These are phyloP conservation scores for Boletus rubescentipes DNA, from an alignment of 768 basidiomycete species.

Conservation along the genomic window DNA sequence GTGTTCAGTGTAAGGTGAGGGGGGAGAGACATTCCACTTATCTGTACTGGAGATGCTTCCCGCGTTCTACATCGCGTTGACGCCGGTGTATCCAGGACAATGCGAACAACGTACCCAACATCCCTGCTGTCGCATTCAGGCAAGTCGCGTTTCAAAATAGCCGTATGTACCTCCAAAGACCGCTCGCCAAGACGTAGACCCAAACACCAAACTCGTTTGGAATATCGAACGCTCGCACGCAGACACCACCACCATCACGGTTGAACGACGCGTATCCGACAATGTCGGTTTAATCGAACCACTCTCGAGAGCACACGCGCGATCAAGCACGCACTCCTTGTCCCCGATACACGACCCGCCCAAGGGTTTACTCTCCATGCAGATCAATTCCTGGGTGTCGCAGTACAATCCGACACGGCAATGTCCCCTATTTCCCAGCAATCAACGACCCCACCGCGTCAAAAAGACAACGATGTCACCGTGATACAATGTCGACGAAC, in stretches of 20 bases:
- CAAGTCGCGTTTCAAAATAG: background rate
- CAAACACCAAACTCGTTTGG: constrained; percentile 63
- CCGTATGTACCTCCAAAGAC: constrained; percentile 64
- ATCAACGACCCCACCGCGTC: background rate
- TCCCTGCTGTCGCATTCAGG: constrained; percentile 39
- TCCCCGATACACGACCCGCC: no score
- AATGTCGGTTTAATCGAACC: constrained; percentile 15
- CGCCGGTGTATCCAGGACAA: constrained; percentile 72
- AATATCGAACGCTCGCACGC: constrained; percentile 57
- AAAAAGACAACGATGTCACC: constrained; percentile 41
- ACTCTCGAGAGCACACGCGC: constrained; percentile 2
- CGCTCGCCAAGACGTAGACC: constrained; percentile 70
- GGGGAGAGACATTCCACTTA: constrained; percentile 19
- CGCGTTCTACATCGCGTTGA: constrained; percentile 69
- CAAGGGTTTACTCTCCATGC: no score
- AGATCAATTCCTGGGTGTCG: no score
- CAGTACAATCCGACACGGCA: constrained; percentile 41
- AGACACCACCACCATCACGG: constrained; percentile 43
- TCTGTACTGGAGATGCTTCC: constrained; percentile 85
- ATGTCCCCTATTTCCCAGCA: constrained; percentile 53
- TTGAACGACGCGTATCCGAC: constrained; percentile 52
- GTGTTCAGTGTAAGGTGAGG: background rate
- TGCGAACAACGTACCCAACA: constrained; percentile 65
- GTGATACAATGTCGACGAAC: constrained; percentile 78
- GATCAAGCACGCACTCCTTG: no score